Base-by-base conservation (phyloP, 768 basidiomycete species). In the Tricholomella constricta region DNA sequence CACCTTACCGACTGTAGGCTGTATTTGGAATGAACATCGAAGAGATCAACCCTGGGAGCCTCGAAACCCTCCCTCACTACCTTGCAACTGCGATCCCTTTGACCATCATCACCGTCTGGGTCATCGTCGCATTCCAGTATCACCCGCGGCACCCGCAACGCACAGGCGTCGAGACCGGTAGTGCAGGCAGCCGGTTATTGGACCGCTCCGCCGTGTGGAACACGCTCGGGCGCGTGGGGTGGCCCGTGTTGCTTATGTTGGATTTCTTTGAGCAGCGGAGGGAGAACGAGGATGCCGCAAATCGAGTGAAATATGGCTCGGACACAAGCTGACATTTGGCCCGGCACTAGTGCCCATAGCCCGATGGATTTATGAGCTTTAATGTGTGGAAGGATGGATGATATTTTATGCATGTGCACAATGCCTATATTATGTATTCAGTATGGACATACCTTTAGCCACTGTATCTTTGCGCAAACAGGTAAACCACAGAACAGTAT, bases 11-110 rank as follows among this genome's bases (percentile, higher is more conserved):
- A 35, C 37, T 40, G 4, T 52, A 84, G 82, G 66, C 71, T 15
- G 68, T 77, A 4, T 84, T 82, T 47, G 78, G 82, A 4, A 85
- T 84, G 83, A 85, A 84, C 53, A 63, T 84, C 36, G 15, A 25
- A 10, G 77, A 78, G 57, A 68, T 84, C 50, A 74, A 72, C 48
- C 63, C 31, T 0, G 20, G 62, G 14, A 63, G 67, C 5, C 20
- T 48, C 9, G 70, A 61, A 43, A 73, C 74, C 0, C 58, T 83
- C 1, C 35, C 32, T 2, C 72, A 74, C 44, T 84, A 75, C 40
- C 23, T 76, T 29, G 73, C 61, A 14, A 59, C 62, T 17, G 71
- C 74, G 2, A 38, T 83, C 19, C 60, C 73, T 8, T 54, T 83
- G 49, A 83, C 80, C 0, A 12, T 67, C 4, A 38, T 78, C n/a